A percentile compares a stretch with the other conserved stretches of the same genome.
Conservation (phyloP, 1,139 yeast species). For the Sugiyamaella pinicola region DNA sequence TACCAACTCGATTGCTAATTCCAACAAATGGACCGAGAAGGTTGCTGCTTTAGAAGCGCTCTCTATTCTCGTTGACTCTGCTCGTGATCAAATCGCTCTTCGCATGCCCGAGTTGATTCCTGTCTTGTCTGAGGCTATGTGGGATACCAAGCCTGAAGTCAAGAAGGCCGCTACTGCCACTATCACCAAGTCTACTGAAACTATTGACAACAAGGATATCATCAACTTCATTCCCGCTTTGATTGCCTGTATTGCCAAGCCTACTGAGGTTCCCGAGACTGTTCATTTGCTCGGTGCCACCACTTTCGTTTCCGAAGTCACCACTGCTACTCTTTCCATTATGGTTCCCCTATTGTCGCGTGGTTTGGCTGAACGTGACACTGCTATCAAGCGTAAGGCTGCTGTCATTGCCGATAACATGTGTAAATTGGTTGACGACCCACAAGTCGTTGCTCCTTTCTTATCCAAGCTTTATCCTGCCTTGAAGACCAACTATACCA, state of each 20-base stretch:
- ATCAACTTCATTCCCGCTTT: constrained; percentile 98
- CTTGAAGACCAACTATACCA: constrained; percentile 86
- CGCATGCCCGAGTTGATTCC: constrained; percentile 99
- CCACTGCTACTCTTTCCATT: constrained; percentile 98
- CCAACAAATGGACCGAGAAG: constrained; percentile 99
- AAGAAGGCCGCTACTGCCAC: constrained; percentile 95
- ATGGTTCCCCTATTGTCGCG: constrained; percentile 98
- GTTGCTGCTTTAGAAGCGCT: constrained; percentile 84
- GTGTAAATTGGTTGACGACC: constrained; percentile 99
- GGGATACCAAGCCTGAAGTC: constrained; percentile 99
- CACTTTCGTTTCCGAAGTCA: constrained; percentile 98
- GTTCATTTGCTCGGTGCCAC: constrained; percentile 99
- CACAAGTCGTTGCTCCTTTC: constrained; percentile 99
- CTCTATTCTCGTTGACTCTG: constrained; percentile 86
- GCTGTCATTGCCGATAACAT: constrained; percentile 99
- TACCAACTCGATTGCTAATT: constrained; percentile 63
- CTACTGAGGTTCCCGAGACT: constrained; percentile 97
- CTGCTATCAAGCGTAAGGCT: constrained; percentile 98
- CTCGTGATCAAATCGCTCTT: constrained; percentile 93
- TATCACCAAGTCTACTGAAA: constrained; percentile 94
- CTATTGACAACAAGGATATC: constrained; percentile 99
- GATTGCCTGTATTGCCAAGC: constrained; percentile 95
- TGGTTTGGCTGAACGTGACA: constrained; percentile 99
- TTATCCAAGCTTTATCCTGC: constrained; percentile 94
- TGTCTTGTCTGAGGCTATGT: constrained; percentile 97